Base-by-base conservation (phyloP, 2,329 filamentous ascomycete genomes). In the Phaeophleospora eucalypticola region DNA sequence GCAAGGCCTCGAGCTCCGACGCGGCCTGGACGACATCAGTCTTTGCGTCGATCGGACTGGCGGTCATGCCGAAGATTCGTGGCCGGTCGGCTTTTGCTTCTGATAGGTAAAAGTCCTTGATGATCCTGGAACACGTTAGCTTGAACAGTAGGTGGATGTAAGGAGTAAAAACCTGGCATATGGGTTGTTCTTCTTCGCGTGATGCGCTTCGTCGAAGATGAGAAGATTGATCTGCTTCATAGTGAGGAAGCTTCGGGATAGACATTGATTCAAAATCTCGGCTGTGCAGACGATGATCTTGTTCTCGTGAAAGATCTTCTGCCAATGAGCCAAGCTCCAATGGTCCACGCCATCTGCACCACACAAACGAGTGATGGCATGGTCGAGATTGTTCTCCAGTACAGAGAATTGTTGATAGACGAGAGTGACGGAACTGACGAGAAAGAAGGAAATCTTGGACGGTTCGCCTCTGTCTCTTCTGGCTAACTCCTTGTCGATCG, bases 151-250 rank as follows among this genome's bases (percentile, higher is more conserved):
- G 2, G 36, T 17, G 17, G 14, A 17, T 3, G 35, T 16, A n/a
- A 4, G 4, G 7, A 17, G 16, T 47, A 17, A 62, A 44, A 52
- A 75, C 74, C 81, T 79, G 16, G 91, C 88, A 62, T 95, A 98
- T 0, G 88, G 79, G 60, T 98, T 93, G 42, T 89, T 86, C 65
- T 91, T 94, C 69, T 98, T 98, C 0, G 91, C 83, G 62, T 97
- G 93, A 60, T 98, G 93, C 4, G 90, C 93, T 68, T 98, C 93
- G 60, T 98, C 93, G 56, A 98, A 95, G 49, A 97, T 83, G 32
- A 98, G 74, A 1, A 98, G 77, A 60, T 91, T 97, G 65, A 97
- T 89, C 57, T 86, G 81, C 15, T 80, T 72, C 71, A 98, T 95
- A 8, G 68, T 78, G 49, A 96, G 78, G 66, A 89, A 94, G 0